Conservation (phyloP, 2,329 filamentous ascomycete species). For the Tolypocladium capitatum region DNA sequence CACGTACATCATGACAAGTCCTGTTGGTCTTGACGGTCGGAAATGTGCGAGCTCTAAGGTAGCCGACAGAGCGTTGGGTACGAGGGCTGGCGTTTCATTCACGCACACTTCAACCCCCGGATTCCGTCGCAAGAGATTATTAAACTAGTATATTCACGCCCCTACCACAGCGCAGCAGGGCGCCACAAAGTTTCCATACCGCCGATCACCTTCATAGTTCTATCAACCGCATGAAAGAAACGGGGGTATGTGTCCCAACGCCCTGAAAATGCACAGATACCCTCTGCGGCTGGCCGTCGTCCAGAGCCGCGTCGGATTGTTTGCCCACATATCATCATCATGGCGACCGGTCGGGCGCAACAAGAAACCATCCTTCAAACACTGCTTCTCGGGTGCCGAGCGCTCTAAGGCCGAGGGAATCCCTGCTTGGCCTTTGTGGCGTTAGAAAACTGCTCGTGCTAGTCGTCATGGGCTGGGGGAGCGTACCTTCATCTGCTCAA, state of each 20-base stretch:
- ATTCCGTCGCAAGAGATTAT: not conserved
- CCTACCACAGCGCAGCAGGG: not conserved
- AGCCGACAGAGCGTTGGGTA: not conserved
- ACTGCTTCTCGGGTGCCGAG: not conserved
- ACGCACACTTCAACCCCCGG: too few relatives aligned
- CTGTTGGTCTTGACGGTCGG: too few relatives aligned
- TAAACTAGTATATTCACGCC: not conserved
- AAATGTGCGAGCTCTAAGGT: not conserved
- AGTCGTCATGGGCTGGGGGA: not conserved
- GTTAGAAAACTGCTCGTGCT: not conserved
- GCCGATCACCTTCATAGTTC: slow-evolving; percentile 1
- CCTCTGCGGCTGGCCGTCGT: not conserved
- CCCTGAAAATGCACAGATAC: slow-evolving; percentile 18
- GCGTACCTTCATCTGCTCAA: slow-evolving; percentile 90
- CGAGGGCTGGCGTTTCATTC: too few relatives aligned
- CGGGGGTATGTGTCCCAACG: slow-evolving; percentile 20
- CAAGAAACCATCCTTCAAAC: not conserved
- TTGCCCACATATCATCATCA: slow-evolving; percentile 1
- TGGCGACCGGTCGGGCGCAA: not conserved
- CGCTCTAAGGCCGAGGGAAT: slow-evolving; percentile 14
- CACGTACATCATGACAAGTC: too few relatives aligned
- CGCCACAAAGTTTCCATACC: not conserved
- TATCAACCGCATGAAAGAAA: slow-evolving; percentile 8
- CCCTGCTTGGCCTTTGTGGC: slow-evolving; percentile 13
- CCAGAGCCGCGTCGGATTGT: not conserved